phyloP scores from a whole-genome alignment of 495 filamentous ascomycete genomes.

The Xylaria curta region DNA sequence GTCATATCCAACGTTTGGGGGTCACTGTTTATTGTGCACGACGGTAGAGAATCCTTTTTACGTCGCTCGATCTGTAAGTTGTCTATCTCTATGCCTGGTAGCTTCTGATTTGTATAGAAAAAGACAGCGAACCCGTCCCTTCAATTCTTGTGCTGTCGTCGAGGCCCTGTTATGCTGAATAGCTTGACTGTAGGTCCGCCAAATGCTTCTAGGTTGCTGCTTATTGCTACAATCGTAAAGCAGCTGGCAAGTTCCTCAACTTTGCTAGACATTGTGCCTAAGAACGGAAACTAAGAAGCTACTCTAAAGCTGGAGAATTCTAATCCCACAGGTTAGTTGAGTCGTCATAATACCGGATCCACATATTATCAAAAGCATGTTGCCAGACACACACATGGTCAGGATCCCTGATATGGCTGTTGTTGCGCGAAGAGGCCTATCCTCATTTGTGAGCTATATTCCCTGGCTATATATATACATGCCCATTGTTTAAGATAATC shows the following conservation, averaged over 20 bases:
- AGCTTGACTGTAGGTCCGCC: not conserved
- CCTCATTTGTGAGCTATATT: too few species aligned
- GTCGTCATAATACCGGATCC: not conserved
- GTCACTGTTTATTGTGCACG: too few species aligned
- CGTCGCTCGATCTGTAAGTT: too few species aligned
- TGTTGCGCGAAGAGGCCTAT: too few species aligned
- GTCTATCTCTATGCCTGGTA: not conserved
- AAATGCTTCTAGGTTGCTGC: not conserved
- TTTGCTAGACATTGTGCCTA: not conserved
- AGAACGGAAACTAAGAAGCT: not conserved
- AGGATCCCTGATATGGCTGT: too few species aligned
- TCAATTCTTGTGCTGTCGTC: not conserved
- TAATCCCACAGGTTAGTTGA: not conserved
- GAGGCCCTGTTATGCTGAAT: not conserved
- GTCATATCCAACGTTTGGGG: too few species aligned
- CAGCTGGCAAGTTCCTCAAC: not conserved
- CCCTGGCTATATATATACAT: too few species aligned
- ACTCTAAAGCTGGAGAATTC: not conserved
- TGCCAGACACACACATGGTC: not conserved
- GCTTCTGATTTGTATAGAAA: not conserved
- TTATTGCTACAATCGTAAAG: not conserved
- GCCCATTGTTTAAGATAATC: too few species aligned
- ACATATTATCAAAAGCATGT: not conserved
- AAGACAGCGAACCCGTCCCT: not conserved
- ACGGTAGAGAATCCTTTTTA: too few species aligned